A percentile compares a stretch with the other conserved stretches of the same genome.
These are phyloP conservation scores for Beauveria bassiana DNA, from an alignment of 2,329 filamentous ascomycete genomes.

Conservation along the genomic window DNA sequence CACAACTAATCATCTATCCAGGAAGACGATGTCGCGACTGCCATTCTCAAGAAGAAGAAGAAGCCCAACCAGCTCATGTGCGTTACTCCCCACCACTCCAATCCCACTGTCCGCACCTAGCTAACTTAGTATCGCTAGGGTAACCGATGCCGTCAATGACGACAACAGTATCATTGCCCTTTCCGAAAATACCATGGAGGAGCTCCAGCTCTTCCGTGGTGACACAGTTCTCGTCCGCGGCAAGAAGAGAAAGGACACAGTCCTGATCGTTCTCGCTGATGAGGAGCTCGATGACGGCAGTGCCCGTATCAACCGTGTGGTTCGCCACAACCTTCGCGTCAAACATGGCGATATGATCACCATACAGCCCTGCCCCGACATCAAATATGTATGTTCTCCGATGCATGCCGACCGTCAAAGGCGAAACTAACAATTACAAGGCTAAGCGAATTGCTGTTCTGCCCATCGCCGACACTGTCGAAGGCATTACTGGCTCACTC, in stretches of 20 bases:
- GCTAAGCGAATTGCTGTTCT: constrained; percentile 98
- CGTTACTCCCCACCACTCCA: constrained; percentile 26
- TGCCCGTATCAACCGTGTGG: constrained; percentile 95
- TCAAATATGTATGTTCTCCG: constrained; percentile 86
- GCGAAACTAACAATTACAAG: constrained; percentile 38
- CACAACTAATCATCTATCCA: constrained; percentile 34
- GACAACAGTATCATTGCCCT: constrained; percentile 99
- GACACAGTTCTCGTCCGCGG: constrained; percentile 97
- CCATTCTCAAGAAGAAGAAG: constrained; percentile 99
- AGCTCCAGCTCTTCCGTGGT: constrained; percentile 94
- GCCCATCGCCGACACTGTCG: constrained; percentile 94
- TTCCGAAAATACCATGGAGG: constrained; percentile 98
- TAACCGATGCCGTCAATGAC: constrained; percentile 97
- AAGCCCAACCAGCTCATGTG: constrained; percentile 99
- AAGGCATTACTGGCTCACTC: constrained; percentile 93
- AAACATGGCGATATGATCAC: constrained; percentile 98
- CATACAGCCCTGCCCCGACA: constrained; percentile 94
- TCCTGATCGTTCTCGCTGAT: constrained; percentile 93
- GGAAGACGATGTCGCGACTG: constrained; percentile 87
- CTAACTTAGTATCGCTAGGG: constrained; percentile 46
- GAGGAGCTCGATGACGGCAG: constrained; percentile 97
- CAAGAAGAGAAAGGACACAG: constrained; percentile 99
- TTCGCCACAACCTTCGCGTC: constrained; percentile 94
- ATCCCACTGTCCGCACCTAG: neutral
- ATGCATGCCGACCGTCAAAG: neutral